Conservation (phyloP, 2,329 filamentous ascomycete species). For the Trichoderma sp. region DNA sequence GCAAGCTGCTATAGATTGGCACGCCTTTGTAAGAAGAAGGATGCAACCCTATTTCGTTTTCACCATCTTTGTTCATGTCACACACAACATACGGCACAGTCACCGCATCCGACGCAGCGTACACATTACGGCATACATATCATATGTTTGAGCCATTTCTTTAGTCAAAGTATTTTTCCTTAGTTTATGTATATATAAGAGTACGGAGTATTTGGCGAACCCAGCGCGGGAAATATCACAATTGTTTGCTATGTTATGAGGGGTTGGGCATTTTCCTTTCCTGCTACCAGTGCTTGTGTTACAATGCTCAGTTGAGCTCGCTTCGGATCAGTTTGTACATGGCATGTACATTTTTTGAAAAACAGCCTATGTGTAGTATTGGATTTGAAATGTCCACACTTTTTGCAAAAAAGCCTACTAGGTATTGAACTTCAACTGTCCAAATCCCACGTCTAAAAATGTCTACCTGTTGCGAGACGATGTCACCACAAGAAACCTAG, state of each 20-base stretch:
- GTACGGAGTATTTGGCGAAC: slow-evolving; percentile 6
- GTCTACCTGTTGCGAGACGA: background rate
- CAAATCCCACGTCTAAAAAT: background rate
- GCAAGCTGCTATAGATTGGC: slow-evolving; percentile 29
- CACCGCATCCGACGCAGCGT: background rate
- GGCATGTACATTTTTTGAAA: background rate
- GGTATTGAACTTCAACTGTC: background rate
- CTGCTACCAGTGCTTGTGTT: background rate
- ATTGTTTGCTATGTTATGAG: background rate
- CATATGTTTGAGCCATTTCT: slow-evolving; percentile 4
- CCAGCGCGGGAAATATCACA: background rate
- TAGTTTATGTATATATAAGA: slow-evolving; percentile 9
- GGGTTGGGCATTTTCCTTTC: slow-evolving; percentile 3
- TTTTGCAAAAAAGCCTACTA: background rate
- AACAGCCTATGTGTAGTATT: background rate
- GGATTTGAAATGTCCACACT: background rate
- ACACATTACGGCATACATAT: slow-evolving; percentile 11
- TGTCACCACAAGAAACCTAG: slow-evolving; percentile 13
- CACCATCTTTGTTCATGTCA: slow-evolving; percentile 1
- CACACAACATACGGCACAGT: background rate
- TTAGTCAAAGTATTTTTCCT: background rate
- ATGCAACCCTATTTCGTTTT: background rate
- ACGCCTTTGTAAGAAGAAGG: background rate
- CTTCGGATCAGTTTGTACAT: background rate
- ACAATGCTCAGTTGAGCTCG: background rate